Evolutionary conservation across 768 basidiomycete species (phyloP).

Genomic region (Rhodosporidiobolus sp.): DNA sequence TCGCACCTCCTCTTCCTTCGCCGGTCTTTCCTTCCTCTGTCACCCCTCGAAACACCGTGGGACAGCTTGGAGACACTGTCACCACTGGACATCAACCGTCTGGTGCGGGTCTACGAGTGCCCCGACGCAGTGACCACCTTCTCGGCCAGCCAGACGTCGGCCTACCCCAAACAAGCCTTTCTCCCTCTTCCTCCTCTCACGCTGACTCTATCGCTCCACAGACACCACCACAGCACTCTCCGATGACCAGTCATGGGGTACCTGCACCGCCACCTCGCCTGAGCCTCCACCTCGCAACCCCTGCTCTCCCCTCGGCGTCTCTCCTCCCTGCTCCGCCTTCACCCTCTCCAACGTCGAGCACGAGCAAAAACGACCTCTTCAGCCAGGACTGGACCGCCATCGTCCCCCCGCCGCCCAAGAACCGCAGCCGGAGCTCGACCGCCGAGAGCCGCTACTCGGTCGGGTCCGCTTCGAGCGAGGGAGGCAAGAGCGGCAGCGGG

Average conservation of each 20-base stretch:
- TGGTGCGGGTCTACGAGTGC: no score
- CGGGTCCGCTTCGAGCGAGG: not conserved
- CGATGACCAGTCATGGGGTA: not conserved
- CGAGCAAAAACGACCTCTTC: slow-evolving; percentile 22
- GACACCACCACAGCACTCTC: no score
- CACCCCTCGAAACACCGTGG: no score
- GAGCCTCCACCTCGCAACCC: slow-evolving; percentile 10
- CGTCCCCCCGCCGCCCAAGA: not conserved
- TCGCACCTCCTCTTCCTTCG: no score
- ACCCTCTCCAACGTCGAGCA: not conserved
- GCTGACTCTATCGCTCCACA: not conserved
- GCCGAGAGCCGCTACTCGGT: not conserved
- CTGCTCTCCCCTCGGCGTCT: slow-evolving; percentile 5
- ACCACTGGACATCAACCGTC: no score
- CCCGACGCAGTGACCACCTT: no score
- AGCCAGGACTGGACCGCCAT: slow-evolving; percentile 22
- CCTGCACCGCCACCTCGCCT: slow-evolving; percentile 4
- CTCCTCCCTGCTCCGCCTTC: not conserved
- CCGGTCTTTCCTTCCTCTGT: no score
- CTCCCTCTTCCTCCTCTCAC: not conserved
- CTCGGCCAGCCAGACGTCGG: not conserved
- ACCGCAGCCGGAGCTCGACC: slow-evolving; percentile 19
- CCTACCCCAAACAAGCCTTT: no score
- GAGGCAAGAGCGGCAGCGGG: not conserved
- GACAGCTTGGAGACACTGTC: no score